Evolutionary conservation across 148 eudicot genomes (phyloP), one percentile per base, ranked within the genome.

Genomic region (Amaranthus hypochondriacus): DNA sequence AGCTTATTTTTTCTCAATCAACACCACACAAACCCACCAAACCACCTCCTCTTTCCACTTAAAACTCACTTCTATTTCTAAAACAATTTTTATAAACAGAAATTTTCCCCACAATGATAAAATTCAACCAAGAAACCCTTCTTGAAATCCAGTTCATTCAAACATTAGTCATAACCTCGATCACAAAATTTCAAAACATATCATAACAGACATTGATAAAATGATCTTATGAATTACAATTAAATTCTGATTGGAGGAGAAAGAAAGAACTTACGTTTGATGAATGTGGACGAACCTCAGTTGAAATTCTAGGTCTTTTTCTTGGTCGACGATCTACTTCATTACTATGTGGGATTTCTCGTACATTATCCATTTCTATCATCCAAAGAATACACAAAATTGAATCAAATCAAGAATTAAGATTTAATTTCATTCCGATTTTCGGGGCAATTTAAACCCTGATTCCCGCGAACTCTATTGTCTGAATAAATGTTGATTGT

Each of bases 271-370:
- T 43, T 76, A 88, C 92, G 83, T 84, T 81, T 58, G 88, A 81
- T n/a, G 88, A 74, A 48, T 84, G 83, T 9, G 87, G 82, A 51
- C 78, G 46, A 56, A 84, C 86, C 83, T 86, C 84, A 42, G 84
- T 83, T 39, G 69, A 60, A 43, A 88, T 66, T 76, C 88, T 81
- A 10, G 86, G 88, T 13, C 92, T 79, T 76, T 88, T 88, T 71
- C 86, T 81, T 2, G 92, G 92, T 9, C 89, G 86, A 61, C 92
- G 89, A 82, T 88, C 92, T 82, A 81, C 84, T 48, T 88, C 80
- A 77, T 54, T 28, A 61, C 71, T 74, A 10, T 28, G 39, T 28
- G 83, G 83, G 56, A 78, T 74, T 77, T 87, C 87, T 73, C 81
- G 75, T 42, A 65, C 44, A 73, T 71, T 80, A 72, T 87, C 86